phyloP scores from a whole-genome alignment of 2,329 filamentous ascomycete species.

The Cryphonectria nitschkei region DNA sequence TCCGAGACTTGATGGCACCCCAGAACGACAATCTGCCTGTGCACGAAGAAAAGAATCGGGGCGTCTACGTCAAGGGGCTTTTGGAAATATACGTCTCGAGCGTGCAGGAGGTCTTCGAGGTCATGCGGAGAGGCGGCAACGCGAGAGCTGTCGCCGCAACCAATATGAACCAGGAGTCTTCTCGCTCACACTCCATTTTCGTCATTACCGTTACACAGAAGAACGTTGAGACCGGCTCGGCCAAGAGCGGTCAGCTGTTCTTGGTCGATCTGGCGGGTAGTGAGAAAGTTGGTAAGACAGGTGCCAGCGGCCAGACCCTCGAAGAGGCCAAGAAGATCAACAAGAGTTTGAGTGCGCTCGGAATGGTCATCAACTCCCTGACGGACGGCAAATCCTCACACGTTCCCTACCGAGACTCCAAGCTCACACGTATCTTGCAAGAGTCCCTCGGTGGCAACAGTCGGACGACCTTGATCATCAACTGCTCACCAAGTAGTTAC shows the following conservation, averaged over 20 bases:
- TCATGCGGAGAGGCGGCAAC: conserved; percentile 90
- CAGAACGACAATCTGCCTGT: conserved; percentile 95
- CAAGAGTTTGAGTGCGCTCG: conserved; percentile 96
- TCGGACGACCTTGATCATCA: conserved; percentile 96
- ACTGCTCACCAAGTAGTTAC: conserved; percentile 98
- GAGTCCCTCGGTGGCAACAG: conserved; percentile 98
- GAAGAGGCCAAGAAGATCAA: conserved; percentile 99
- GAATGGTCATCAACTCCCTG: conserved; percentile 98
- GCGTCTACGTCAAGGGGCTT: conserved; percentile 95
- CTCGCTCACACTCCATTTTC: conserved; percentile 97
- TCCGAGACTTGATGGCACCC: conserved; percentile 88
- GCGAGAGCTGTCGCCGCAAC: conserved; percentile 92
- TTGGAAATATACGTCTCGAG: conserved; percentile 95
- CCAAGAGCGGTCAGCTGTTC: conserved; percentile 95
- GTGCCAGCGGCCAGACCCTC: conserved; percentile 92
- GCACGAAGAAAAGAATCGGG: conserved; percentile 96
- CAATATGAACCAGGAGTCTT: conserved; percentile 99
- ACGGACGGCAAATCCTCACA: conserved; percentile 97
- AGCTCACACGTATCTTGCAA: conserved; percentile 95
- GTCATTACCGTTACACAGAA: conserved; percentile 97
- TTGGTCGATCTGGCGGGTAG: conserved; percentile 97
- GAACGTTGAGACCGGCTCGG: conserved; percentile 93
- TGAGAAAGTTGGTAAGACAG: conserved; percentile 98
- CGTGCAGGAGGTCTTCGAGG: conserved; percentile 94
- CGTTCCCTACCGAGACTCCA: conserved; percentile 95